Evolutionary conservation across 2,329 filamentous ascomycete species (phyloP), one percentile per base, ranked within the genome.

Genomic region (Microascus cirrosus): DNA sequence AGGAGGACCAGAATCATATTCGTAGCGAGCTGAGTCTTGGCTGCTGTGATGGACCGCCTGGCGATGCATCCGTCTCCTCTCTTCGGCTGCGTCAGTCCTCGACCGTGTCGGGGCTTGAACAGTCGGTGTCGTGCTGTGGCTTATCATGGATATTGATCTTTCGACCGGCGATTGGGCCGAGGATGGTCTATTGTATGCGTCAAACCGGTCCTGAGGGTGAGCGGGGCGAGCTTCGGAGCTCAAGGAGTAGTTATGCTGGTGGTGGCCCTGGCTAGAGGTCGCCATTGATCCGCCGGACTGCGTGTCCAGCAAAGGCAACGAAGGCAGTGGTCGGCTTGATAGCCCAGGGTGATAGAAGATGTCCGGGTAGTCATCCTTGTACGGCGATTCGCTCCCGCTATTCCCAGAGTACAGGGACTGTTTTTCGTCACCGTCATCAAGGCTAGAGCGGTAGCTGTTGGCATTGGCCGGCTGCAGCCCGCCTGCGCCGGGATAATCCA

Each of bases 341-440:
- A 91, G 83, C 45, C 90, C 90, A 20, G 92, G 92, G 65, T 97
- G 91, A 69, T 95, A 99, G 68, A 96, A 96, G 67, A 97, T 85
- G 65, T 96, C 94, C 20, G 88, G 89, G 61, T 90, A 89, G 58
- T 91, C 90, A 51, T 88, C 45, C 62, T 83, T 83, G 39, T 75
- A 72, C 1, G 86, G 84, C 32, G 85, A 89, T 42, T 89, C 85
- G 63, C 82, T 85, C 42, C 73, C 81, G 64, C 74, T 86, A 62
- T 72, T 77, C 59, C 73, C 80, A 8, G 80, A 77, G 67, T 81
- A 71, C 53, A 85, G 63, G 1, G 80, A 83, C 20, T 79, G 78
- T 15, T 77, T 79, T 69, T 97, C 94, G 63, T 96, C 94, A 1
- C 90, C 93, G 68, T 96, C 90, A 64, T 97, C 93, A 65, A 94